Evolutionary conservation across 192 early-diverging fungal species (phyloP).

Genomic region (Lobosporangium transversale): DNA sequence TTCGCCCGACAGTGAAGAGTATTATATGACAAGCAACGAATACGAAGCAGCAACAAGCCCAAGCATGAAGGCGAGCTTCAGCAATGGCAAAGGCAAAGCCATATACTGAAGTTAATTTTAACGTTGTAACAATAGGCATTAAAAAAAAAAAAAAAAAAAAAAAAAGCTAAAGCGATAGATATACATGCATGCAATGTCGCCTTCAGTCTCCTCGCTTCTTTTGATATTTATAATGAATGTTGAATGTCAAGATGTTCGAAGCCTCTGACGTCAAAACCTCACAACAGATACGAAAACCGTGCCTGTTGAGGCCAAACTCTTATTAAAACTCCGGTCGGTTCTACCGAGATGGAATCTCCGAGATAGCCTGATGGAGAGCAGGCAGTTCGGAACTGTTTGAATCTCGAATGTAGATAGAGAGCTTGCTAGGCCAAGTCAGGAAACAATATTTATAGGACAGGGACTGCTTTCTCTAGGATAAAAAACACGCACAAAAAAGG

Average conservation of each 20-base stretch:
- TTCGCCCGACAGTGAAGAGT: slow-evolving; percentile 19
- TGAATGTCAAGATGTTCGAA: slow-evolving; percentile 23
- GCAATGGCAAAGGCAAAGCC: slow-evolving; percentile 26
- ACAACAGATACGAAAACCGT: slow-evolving; percentile 38
- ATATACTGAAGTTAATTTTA: slow-evolving; percentile 6
- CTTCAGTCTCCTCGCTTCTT: no score
- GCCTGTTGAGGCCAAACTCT: slow-evolving; percentile 41
- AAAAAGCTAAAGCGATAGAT: no score
- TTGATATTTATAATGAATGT: no score
- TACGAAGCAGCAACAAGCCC: slow-evolving; percentile 49
- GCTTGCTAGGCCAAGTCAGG: neutral
- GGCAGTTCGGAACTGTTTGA: slow-evolving; percentile 30
- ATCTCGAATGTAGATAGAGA: slow-evolving; percentile 46
- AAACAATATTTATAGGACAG: neutral
- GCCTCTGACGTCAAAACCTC: slow-evolving; percentile 31
- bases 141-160: neutral
- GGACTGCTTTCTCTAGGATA: no score
- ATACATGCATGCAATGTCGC: no score
- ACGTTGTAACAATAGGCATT: no score
- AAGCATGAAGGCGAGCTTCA: slow-evolving; percentile 22
- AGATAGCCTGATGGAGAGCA: slow-evolving; percentile 10
- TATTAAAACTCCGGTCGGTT: slow-evolving; percentile 24
- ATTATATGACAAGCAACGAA: slow-evolving; percentile 44
- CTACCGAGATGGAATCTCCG: slow-evolving; percentile 48
- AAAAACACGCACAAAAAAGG: no score